These are phyloP conservation scores for Hirsutella rhossiliensis DNA, from an alignment of 2,329 filamentous ascomycete species.

Conservation along the genomic window DNA sequence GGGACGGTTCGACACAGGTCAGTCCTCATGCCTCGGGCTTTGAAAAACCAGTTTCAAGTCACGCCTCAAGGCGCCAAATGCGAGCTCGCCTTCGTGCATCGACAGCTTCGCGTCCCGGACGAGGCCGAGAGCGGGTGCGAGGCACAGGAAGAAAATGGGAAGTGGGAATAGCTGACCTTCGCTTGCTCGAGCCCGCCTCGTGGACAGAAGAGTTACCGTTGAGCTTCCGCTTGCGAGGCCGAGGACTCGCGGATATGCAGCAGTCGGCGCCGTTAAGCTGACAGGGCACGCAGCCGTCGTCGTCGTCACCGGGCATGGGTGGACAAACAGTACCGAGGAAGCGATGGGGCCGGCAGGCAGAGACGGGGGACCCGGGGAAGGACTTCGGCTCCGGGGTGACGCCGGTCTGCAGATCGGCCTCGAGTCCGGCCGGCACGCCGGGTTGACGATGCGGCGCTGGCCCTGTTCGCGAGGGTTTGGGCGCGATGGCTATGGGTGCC, in stretches of 20 bases:
- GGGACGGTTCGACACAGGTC: slow-evolving; percentile 6
- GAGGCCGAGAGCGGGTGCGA: background rate
- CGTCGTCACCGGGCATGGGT: slow-evolving; percentile 65
- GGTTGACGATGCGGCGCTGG: slow-evolving; percentile 32
- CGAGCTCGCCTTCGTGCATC: background rate
- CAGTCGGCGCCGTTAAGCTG: slow-evolving; percentile 68
- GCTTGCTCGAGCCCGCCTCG: slow-evolving; percentile 40
- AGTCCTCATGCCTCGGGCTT: background rate
- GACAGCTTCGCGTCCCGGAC: background rate
- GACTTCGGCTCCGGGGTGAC: slow-evolving; percentile 38
- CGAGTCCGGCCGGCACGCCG: slow-evolving; percentile 29
- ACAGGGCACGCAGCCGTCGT: slow-evolving; percentile 64
- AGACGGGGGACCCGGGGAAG: slow-evolving; percentile 27
- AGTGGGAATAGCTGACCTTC: slow-evolving; percentile 44
- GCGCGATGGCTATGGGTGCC: slow-evolving; percentile 54
- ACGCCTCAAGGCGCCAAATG: too few relatives aligned
- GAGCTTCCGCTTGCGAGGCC: slow-evolving; percentile 69
- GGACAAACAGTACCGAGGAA: slow-evolving; percentile 50
- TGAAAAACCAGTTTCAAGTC: background rate
- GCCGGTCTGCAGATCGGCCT: slow-evolving; percentile 38
- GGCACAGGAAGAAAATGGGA: background rate
- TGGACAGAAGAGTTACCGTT: slow-evolving; percentile 51
- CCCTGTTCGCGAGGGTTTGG: slow-evolving; percentile 38
- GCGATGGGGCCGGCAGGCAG: slow-evolving; percentile 63
- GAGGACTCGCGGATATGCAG: slow-evolving; percentile 65